These are phyloP conservation scores for Sporothrix mexicana DNA, from an alignment of 2,329 filamentous ascomycete species.

Conservation along the genomic window DNA sequence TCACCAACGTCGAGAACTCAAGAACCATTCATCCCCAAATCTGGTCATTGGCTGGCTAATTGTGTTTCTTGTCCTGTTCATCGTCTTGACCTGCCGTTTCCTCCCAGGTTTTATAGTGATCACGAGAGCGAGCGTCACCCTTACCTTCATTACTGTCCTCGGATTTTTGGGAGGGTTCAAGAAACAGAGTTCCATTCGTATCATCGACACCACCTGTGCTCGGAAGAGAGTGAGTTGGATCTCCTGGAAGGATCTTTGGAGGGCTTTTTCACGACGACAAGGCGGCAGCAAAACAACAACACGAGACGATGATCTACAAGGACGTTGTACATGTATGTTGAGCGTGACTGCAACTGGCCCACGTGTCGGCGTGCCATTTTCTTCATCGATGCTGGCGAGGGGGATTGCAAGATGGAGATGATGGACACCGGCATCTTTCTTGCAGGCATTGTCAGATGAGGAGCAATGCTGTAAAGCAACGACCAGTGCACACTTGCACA, in stretches of 20 bases:
- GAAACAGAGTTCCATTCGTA: background rate
- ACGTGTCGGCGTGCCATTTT: constrained; percentile 19
- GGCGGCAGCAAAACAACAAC: background rate
- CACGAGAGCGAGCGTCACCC: too few relatives aligned
- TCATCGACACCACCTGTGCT: constrained; percentile 2
- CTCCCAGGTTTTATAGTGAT: background rate
- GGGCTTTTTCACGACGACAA: too few relatives aligned
- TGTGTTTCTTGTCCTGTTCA: background rate
- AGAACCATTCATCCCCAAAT: background rate
- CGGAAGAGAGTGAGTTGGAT: background rate
- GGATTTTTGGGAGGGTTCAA: background rate
- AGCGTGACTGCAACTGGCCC: background rate
- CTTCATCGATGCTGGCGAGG: background rate
- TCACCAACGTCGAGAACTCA: too few relatives aligned
- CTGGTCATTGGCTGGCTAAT: constrained; percentile 23
- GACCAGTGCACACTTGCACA: constrained; percentile 15
- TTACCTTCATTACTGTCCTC: background rate
- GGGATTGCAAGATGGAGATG: background rate
- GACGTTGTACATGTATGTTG: background rate
- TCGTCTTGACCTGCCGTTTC: background rate
- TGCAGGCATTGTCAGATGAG: background rate
- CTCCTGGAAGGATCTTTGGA: background rate
- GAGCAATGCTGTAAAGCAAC: background rate
- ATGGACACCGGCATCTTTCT: background rate
- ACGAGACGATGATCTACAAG: constrained; percentile 3